phyloP scores from a whole-genome alignment of 2,329 filamentous ascomycete genomes.

The Pseudomassariella vexata region DNA sequence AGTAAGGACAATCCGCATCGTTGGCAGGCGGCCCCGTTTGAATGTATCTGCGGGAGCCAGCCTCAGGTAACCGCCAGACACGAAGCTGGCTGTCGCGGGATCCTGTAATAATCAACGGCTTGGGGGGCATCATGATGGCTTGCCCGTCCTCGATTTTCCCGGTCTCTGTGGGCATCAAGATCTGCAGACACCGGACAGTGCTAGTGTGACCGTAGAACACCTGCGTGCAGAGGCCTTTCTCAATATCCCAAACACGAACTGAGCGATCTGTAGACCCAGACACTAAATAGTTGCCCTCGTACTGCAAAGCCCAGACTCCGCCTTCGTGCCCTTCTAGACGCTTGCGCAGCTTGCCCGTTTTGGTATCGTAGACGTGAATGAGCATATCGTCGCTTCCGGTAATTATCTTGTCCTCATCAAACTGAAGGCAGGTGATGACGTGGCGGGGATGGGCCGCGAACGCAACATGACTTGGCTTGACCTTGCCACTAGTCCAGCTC shows the following conservation, averaged over 20 bases:
- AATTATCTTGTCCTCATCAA: conserved; percentile 95
- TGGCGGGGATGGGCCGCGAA: conserved; percentile 95
- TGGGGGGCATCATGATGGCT: conserved; percentile 83
- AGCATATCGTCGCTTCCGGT: conserved; percentile 96
- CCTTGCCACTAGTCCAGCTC: conserved; percentile 83
- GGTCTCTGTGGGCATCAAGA: conserved; percentile 78
- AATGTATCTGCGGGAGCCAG: conserved; percentile 70
- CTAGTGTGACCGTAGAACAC: conserved; percentile 97
- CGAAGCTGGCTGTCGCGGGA: conserved; percentile 90
- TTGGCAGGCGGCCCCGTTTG: conserved; percentile 71
- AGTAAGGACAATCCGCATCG: conserved; percentile 84
- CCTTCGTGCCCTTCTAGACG: conserved; percentile 91
- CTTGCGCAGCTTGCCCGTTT: conserved; percentile 78
- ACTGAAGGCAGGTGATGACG: conserved; percentile 96
- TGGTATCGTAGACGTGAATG: conserved; percentile 97
- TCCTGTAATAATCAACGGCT: conserved; percentile 94
- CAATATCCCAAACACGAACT: conserved; percentile 99
- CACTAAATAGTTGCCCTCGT: conserved; percentile 89
- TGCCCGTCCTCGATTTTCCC: conserved; percentile 66
- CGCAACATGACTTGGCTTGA: conserved; percentile 84
- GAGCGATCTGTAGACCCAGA: conserved; percentile 95
- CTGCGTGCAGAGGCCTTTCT: conserved; percentile 85
- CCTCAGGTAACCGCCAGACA: conserved; percentile 88
- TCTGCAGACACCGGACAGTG: conserved; percentile 92
- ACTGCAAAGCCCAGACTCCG: conserved; percentile 95